Evolutionary conservation across 2,329 filamentous ascomycete species (phyloP), one percentile per base, ranked within the genome.

Genomic region (Pestalotiopsis sp.): DNA sequence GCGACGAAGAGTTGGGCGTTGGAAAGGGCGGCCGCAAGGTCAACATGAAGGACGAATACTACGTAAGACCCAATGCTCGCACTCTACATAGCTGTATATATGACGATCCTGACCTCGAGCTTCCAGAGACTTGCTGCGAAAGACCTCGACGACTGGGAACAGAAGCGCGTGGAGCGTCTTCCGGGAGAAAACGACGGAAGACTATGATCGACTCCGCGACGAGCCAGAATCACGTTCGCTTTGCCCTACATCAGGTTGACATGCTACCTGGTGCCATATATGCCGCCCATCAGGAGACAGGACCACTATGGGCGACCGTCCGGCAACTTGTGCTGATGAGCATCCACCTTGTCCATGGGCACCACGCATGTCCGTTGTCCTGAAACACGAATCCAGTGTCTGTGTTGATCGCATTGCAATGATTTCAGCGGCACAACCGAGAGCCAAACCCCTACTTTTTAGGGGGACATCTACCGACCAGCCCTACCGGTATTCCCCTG

Each of bases 121-220:
- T 62, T 45, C 67, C 80, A 96, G 93, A 89, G 90, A 82, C 84
- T 93, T 52, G 92, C 93, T 74, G 93, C 93, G 39, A 97, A 97
- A 80, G 96, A 98, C 78, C 83, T 98, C 70, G 95, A 99, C 76
- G 89, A 94, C 77, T 99, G 96, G 96, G 95, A 98, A 80, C 96
- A 98, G 82, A 97, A 96, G 82, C 90, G 97, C 66, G 94, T 98
- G 12, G 90, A 97, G 83, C 87, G 96, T 78, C 86, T 98, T 70
- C 91, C 93, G 23, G 96, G 96, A 73, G 97, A 99, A 81, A 92
- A 89, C 70, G 95, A 99, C 79, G 95, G 95, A 41, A 88, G 93
- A 65, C 79, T 97, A 73, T 92, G 80, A 61, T 36, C 20, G 27
- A 17, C 36, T 61, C n/a, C 12, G 17, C 20, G 6, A 17, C 45